Percentiles rank a stretch among this genome's conserved stretches.
phyloP scores from a whole-genome alignment of 202 grass and related monocot species.

The Setaria italica region DNA sequence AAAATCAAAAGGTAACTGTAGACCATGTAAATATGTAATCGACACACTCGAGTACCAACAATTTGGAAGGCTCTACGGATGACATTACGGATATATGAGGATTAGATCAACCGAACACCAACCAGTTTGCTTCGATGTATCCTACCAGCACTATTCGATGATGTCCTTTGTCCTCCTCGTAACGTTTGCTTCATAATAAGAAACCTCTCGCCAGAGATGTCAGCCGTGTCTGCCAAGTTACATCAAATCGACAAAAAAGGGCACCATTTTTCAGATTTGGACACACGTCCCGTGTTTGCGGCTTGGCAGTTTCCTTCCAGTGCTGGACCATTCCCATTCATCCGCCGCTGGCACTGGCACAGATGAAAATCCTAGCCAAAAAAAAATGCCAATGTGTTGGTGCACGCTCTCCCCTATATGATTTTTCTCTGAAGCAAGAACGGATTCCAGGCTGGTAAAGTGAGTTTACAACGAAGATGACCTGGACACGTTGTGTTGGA shows the following conservation, averaged over 20 bases:
- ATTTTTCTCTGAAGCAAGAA: neutral
- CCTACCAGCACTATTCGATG: too few relatives aligned
- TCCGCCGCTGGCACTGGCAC: neutral
- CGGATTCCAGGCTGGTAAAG: neutral
- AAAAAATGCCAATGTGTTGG: neutral
- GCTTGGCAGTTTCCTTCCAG: neutral
- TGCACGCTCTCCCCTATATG: neutral
- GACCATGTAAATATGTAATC: too few relatives aligned
- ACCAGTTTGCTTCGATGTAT: too few relatives aligned
- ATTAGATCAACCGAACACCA: neutral
- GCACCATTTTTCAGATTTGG: neutral
- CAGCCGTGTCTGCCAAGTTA: neutral
- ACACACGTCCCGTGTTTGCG: neutral
- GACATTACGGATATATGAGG: neutral
- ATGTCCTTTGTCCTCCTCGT: too few relatives aligned
- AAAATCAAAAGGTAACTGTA: too few relatives aligned
- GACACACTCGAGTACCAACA: neutral
- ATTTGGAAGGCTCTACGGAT: neutral
- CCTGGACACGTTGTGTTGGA: neutral
- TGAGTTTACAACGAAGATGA: neutral
- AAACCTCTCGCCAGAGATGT: neutral
- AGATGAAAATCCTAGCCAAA: neutral
- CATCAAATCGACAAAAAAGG: neutral
- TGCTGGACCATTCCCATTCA: neutral
- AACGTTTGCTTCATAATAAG: too few relatives aligned